Evolutionary conservation across 176 grass and related monocot genomes (phyloP).

Genomic region (Avena sativa): DNA sequence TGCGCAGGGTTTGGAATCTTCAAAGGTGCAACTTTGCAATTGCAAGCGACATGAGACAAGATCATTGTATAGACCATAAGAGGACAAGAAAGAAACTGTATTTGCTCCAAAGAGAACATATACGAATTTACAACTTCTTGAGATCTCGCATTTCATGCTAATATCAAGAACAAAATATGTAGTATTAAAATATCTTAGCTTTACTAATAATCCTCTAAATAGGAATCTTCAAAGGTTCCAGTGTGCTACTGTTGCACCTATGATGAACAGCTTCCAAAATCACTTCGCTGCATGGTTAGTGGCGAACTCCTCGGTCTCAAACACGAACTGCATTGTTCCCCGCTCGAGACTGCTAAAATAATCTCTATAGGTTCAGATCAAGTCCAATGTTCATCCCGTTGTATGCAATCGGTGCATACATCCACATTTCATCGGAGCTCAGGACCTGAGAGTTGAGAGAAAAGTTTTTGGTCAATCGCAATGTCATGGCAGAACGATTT

Average conservation of each 20-base stretch:
- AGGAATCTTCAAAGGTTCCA: slow-evolving; percentile 6
- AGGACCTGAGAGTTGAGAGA: slow-evolving; percentile 59
- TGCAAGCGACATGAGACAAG: not conserved
- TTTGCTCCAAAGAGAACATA: slow-evolving; percentile 26
- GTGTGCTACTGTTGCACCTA: slow-evolving; percentile 15
- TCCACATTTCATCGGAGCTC: slow-evolving; percentile 85
- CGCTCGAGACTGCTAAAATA: not conserved
- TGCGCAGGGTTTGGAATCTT: too few relatives aligned
- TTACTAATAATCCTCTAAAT: slow-evolving; percentile 27
- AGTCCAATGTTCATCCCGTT: slow-evolving; percentile 79
- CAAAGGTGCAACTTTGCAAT: too few relatives aligned
- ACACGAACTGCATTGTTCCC: not conserved
- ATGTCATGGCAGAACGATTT: not conserved
- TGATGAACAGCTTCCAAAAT: slow-evolving; percentile 14
- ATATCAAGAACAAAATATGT: not conserved
- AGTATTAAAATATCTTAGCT: not conserved
- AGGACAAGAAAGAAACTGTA: not conserved
- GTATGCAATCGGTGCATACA: slow-evolving; percentile 86
- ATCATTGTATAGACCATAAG: not conserved
- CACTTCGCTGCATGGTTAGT: slow-evolving; percentile 31
- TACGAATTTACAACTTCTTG: not conserved
- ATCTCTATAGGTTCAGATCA: slow-evolving; percentile 60
- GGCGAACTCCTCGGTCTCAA: slow-evolving; percentile 5
- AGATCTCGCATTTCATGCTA: slow-evolving; percentile 1
- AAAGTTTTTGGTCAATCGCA: slow-evolving; percentile 6